phyloP scores from a whole-genome alignment of 805 yeast species.

The Lipomyces japonicus region DNA sequence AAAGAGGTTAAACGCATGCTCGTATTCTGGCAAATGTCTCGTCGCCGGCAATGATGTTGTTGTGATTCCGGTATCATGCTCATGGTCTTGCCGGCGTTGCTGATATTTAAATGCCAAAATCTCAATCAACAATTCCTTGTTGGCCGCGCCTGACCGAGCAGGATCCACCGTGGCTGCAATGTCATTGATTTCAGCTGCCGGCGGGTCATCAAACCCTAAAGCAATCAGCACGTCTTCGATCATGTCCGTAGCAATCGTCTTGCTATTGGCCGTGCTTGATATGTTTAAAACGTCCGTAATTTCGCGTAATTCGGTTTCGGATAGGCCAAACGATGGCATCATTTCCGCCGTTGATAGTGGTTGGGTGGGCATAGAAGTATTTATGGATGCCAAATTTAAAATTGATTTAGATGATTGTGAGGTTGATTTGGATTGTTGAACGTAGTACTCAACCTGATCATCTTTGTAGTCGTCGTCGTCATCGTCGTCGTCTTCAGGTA shows the following conservation, averaged over 20 bases:
- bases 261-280: constrained; percentile 9
- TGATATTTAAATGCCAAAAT: constrained; percentile 23
- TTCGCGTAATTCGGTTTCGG: constrained; percentile 10
- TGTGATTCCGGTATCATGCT: neutral
- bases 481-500: neutral
- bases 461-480: neutral
- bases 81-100: constrained; percentile 3
- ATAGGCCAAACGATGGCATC: neutral
- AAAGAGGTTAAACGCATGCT: constrained; percentile 27
- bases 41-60: neutral
- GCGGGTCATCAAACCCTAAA: constrained; percentile 30
- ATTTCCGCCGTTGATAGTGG: neutral
- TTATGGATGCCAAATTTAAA: neutral
- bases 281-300: constrained; percentile 17
- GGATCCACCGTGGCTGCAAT: constrained; percentile 31
- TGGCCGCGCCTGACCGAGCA: constrained; percentile 32
- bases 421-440: neutral
- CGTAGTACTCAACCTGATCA: neutral
- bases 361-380: neutral
- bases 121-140: constrained; percentile 34
- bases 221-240: constrained; percentile 33
- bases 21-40: constrained; percentile 4
- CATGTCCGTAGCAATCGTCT: constrained; percentile 26
- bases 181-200: constrained; percentile 20
- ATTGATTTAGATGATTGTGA: neutral